Evolutionary conservation across 192 early-diverging fungal genomes (phyloP), one percentile per base, ranked within the genome.

Genomic region (Backusella sp.): DNA sequence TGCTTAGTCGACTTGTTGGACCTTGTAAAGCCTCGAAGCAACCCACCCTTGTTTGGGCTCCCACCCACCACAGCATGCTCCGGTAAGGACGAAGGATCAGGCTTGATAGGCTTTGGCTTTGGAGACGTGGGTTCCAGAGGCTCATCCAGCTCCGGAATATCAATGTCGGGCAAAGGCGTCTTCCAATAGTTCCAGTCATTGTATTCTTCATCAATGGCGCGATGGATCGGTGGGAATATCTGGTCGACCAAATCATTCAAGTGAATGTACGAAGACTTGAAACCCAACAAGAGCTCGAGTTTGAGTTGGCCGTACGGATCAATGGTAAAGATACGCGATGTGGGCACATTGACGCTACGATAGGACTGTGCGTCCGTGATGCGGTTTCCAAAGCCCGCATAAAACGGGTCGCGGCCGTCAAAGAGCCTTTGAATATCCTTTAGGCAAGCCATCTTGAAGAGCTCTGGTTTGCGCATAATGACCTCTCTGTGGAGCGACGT

Each of bases 401-500:
- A 97, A 76, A 99, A 99, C 3, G 96, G 95, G 53, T 87, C 91
- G 23, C 80, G 76, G 68, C 91, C 92, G 28, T 88, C 92, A 89
- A 96, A 99, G 67, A 99, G 78, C 36, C 91, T 84, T 76, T 92
- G 90, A 65, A 99, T 95, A 79, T 98, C 96, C 37, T 93, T 88
- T 46, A 99, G 85, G 82, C 95, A 96, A 2, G 93, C 91, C 89
- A 99, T 98, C 80, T 99, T 99, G 82, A 99, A 99, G 68, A 95
- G 93, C 79, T 98, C 95, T 2, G 98, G 98, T 39, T 95, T 93
- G 1, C 94, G 91, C 77, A 93, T 91, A 79, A 99, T 97, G 3
- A 99, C 96, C 78, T 99, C 98, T 9, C 94, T 90, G 72, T 96
- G 95, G 85, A 99, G 94, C 1, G 96, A 91, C 19, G 92, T 91